Conservation (phyloP, 441 rosid genomes). For the Lepidium campestre region DNA sequence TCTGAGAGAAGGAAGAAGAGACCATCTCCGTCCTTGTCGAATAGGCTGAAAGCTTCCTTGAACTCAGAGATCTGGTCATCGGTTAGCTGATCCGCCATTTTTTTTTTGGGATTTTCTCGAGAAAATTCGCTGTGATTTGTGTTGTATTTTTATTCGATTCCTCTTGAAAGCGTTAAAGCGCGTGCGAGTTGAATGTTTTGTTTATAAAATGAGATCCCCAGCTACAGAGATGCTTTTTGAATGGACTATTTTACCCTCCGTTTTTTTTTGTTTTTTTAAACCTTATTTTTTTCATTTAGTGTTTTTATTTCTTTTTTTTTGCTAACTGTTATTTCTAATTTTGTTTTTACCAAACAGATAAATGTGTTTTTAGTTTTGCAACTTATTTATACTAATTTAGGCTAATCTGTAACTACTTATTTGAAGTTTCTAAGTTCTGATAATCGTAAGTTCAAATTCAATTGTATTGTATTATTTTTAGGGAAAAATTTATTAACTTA, state of each 20-base stretch:
- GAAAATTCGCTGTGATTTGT: background rate
- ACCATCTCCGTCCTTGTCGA: conserved; percentile 29
- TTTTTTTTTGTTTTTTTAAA: background rate
- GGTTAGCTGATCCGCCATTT: conserved; percentile 28
- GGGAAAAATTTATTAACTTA: no score
- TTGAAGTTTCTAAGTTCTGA: no score
- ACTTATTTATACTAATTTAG: background rate
- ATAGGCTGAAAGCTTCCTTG: conserved; percentile 24
- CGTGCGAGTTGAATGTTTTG: background rate
- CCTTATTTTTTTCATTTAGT: background rate
- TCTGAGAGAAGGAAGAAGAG: conserved; percentile 12
- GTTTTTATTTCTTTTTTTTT: background rate
- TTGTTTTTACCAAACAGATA: background rate
- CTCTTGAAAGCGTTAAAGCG: background rate
- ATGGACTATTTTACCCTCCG: background rate
- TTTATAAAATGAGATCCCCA: background rate
- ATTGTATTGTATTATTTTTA: no score
- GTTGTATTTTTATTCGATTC: background rate
- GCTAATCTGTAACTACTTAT: background rate
- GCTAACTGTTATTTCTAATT: background rate
- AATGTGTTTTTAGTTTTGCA: background rate
- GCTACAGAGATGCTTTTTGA: background rate
- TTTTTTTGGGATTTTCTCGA: background rate
- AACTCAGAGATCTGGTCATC: conserved; percentile 31
- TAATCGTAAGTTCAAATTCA: no score